Evolutionary conservation across 306 rosid genomes (phyloP), one percentile per base, ranked within the genome.

Genomic region (Boehmeria nivea): DNA sequence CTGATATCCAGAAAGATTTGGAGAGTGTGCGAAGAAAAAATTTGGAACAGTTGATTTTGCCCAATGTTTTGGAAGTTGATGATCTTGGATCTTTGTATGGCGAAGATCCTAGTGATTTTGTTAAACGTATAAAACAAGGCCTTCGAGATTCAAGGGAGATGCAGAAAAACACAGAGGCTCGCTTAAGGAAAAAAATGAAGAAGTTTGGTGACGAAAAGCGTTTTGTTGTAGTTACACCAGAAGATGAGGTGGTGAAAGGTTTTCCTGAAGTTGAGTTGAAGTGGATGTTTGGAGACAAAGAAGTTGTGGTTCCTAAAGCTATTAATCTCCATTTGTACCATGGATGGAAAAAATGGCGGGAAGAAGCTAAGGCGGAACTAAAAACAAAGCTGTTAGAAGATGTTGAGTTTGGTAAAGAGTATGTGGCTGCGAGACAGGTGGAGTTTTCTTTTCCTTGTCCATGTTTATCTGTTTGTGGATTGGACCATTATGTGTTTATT

Each of bases 321-420:
- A 56, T 71, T 63, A 65, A 86, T 60, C 80, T 84, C 60, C 94
- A 81, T 72, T 72, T 87, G 75, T 87, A 72, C 71, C 94, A 84
- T 77, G 85, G 95, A 68, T 87, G 95, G 95, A 87, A 84, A 79
- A 81, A 84, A 69, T 87, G 94, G 95, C 94, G 89, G 10, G 85
- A 81, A 69, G 87, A 87, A 75, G 81, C 85, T 26, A 87, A 87
- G 77, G 78, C 83, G 57, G 82, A 79, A 64, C 67, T 87, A 22
- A 87, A 87, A 67, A 67, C 76, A 58, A 87, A 70, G 46, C 68
- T 87, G n/a, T 60, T 87, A 61, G 81, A 77, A 70, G 68, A 87
- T 62, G 64, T 70, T 52, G 85, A 84, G 20, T 79, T 87, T 72
- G 85, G 87, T 63, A 63, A 70, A 79, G 71, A 75, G 52, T 84